Evolutionary conservation across 257 asterid species (phyloP).

Genomic region (Rubia yunnanensis): DNA sequence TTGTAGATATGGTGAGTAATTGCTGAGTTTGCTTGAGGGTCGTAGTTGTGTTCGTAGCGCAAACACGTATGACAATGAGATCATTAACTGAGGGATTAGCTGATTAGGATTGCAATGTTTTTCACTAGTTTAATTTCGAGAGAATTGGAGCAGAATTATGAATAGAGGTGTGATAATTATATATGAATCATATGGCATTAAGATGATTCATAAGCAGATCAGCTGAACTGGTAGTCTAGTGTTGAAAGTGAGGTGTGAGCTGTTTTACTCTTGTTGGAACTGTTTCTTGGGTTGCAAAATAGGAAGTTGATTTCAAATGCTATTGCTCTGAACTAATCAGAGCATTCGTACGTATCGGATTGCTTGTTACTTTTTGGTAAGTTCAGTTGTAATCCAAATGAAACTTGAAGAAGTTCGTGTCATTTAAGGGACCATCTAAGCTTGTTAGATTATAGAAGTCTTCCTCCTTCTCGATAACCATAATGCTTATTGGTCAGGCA

Average conservation of each 20-base stretch:
- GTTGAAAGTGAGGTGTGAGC: not conserved
- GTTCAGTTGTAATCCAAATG: not conserved
- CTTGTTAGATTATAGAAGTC: not conserved
- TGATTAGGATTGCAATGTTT: not conserved
- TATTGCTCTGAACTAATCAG: not conserved
- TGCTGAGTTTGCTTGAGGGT: constrained; percentile 2
- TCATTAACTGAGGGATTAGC: not conserved
- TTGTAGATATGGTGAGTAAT: not conserved
- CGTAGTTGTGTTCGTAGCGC: not conserved
- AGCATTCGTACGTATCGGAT: not conserved
- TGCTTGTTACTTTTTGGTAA: not conserved
- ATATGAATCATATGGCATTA: not conserved
- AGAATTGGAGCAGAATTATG: not conserved
- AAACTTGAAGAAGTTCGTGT: not conserved
- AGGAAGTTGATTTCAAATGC: not conserved
- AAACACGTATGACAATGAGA: not conserved
- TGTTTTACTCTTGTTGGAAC: not conserved
- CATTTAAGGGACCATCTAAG: not conserved
- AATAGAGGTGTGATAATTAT: not conserved
- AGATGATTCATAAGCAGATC: not conserved
- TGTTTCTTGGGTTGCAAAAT: not conserved
- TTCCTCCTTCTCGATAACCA: not conserved
- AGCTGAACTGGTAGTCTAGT: not conserved
- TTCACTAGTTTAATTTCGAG: not conserved
- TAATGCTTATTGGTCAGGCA: not conserved